Evolutionary conservation across 2,329 filamentous ascomycete genomes (phyloP), one percentile per base, ranked within the genome.

Genomic region (Aspergillus terreus): DNA sequence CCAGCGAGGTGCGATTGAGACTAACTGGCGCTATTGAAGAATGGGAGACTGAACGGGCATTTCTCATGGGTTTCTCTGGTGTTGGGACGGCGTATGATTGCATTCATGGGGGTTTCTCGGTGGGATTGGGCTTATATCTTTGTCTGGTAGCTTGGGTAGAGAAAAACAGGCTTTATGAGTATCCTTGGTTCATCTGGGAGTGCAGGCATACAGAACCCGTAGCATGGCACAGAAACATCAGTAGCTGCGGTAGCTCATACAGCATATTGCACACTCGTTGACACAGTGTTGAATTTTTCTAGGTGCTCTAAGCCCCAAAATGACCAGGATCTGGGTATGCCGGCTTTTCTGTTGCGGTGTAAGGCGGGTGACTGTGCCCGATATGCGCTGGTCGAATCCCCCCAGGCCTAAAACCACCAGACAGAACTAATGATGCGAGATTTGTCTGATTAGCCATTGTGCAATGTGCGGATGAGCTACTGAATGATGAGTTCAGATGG

Each of bases 101-200:
- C 23, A 23, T 23, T 6, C 23, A 23, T 38, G 40, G 40, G 27
- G 27, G 27, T 11, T 30, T 30, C 27, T 30, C 10, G 15, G 14
- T n/a, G 35, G 35, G 35, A 38, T 38, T 38, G 14, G 15, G 35
- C 14, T n/a, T 38, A n/a, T 38, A 38, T 38, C 14, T 38, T 15
- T 30, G 27, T 30, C 15, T 38, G 15, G 52, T 59, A 62, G 55
- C 51, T 48, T 53, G 59, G 50, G 47, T 57, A 57, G 46, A 62
- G 55, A 53, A 47, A 47, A 52, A 43, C 46, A 47, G 50, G 41
- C 46, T 40, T 45, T 51, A 23, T 23, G 23, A 4, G 23, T 23
- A 6, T 23, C 23, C 23, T 23, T 23, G 23, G 5, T 23, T 23
- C 23, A 23, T 23, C 23, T 23, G 23, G 23, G 23, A 6, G 5